These are phyloP conservation scores for Rhynchosporium secalis DNA, from an alignment of 2,329 filamentous ascomycete genomes.

Conservation along the genomic window DNA sequence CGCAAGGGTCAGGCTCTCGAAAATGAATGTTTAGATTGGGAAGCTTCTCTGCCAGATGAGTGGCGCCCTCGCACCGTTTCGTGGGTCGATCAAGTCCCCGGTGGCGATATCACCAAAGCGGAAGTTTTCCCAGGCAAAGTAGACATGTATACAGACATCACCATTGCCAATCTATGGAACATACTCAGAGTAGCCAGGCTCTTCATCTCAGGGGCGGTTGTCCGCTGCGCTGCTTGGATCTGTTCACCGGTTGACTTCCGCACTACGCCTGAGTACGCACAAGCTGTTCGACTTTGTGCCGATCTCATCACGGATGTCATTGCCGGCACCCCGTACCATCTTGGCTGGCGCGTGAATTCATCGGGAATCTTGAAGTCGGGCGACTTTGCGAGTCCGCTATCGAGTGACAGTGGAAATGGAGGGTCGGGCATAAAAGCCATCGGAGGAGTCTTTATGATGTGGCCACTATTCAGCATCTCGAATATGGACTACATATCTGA, in stretches of 20 bases:
- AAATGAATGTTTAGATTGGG: slow-evolving; percentile 53
- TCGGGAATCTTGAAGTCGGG: slow-evolving; percentile 38
- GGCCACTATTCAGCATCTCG: slow-evolving; percentile 56
- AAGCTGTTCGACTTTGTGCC: slow-evolving; percentile 51
- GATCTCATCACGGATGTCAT: slow-evolving; percentile 60
- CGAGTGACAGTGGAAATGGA: slow-evolving; percentile 48
- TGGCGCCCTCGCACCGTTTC: slow-evolving; percentile 55
- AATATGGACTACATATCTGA: slow-evolving; percentile 61
- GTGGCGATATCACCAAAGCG: slow-evolving; percentile 52
- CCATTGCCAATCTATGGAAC: slow-evolving; percentile 60
- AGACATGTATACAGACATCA: slow-evolving; percentile 60
- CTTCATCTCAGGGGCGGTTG: slow-evolving; percentile 54
- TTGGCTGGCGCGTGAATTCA: slow-evolving; percentile 57
- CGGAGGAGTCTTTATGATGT: slow-evolving; percentile 59
- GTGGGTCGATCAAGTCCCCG: slow-evolving; percentile 56
- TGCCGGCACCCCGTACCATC: slow-evolving; percentile 60
- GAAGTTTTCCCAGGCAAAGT: slow-evolving; percentile 62
- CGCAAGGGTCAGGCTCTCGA: slow-evolving; percentile 54
- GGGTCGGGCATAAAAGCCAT: slow-evolving; percentile 48
- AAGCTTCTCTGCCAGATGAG: slow-evolving; percentile 49
- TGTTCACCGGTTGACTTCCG: slow-evolving; percentile 61
- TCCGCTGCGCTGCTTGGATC: slow-evolving; percentile 61
- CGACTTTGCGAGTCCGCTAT: slow-evolving; percentile 48
- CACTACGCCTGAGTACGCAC: slow-evolving; percentile 62
- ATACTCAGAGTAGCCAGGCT: slow-evolving; percentile 54